These are phyloP conservation scores for Fraxinus baroniana DNA, from an alignment of 305 asterid species.

Conservation along the genomic window DNA sequence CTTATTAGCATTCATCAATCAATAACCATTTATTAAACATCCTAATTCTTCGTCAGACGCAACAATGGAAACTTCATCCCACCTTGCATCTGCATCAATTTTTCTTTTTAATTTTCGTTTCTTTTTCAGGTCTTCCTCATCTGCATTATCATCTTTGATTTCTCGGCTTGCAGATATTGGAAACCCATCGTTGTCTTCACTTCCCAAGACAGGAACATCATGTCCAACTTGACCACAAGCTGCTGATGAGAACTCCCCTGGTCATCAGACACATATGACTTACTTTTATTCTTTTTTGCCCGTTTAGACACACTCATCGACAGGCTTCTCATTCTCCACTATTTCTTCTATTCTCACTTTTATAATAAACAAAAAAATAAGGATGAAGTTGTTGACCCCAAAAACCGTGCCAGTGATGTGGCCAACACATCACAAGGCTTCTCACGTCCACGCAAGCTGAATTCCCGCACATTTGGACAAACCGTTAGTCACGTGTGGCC, in stretches of 20 bases:
- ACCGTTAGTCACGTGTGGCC: no score
- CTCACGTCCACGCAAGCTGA: no score
- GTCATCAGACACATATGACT: no score
- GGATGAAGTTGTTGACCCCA: neutral
- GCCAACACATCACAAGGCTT: no score
- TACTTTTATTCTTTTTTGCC: slow-evolving; percentile 44
- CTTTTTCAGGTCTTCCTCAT: slow-evolving; percentile 34
- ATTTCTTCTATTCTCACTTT: slow-evolving; percentile 85
- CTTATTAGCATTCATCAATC: neutral
- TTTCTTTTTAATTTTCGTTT: slow-evolving; percentile 54
- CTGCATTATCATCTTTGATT: slow-evolving; percentile 20
- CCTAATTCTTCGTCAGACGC: neutral
- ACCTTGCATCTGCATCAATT: slow-evolving; percentile 53
- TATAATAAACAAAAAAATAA: slow-evolving; percentile 15
- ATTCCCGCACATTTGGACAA: no score
- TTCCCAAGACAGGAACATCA: neutral
- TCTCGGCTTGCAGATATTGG: slow-evolving; percentile 44
- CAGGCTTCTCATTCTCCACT: slow-evolving; percentile 59
- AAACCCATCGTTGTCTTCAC: slow-evolving; percentile 90
- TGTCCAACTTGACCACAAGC: slow-evolving; percentile 44
- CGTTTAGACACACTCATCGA: slow-evolving; percentile 38
- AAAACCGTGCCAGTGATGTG: no score
- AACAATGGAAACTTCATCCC: slow-evolving; percentile 6
- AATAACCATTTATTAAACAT: neutral
- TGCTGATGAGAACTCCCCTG: slow-evolving; percentile 37